Percentiles rank a stretch among this genome's conserved stretches.
These are phyloP conservation scores for Dendrobium nobile DNA, from an alignment of 106 monocot species.

Conservation along the genomic window DNA sequence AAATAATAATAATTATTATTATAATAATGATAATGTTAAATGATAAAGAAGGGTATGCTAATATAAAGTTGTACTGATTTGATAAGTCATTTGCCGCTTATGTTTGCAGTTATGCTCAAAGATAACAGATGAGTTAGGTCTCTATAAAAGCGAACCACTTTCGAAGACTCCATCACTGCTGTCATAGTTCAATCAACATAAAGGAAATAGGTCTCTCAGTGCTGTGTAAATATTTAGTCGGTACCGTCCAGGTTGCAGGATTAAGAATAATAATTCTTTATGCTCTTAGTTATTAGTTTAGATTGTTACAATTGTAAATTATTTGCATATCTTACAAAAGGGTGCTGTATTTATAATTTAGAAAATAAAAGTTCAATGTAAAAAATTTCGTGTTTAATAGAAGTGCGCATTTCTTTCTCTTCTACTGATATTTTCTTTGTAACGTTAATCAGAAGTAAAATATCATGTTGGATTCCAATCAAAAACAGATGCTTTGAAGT, in stretches of 20 bases:
- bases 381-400: no score
- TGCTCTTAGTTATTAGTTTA: background rate
- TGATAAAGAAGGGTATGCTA: background rate
- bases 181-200: constrained; percentile 7
- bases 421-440: no score
- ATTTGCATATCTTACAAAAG: background rate
- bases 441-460: no score
- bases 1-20: no score
- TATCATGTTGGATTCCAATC: no score
- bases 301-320: background rate
- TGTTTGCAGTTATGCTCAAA: constrained; percentile 49
- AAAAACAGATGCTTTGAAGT: no score
- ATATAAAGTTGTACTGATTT: background rate
- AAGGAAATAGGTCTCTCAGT: constrained; percentile 15
- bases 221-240: constrained; percentile 1
- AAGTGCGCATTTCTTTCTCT: no score
- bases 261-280: background rate
- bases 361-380: no score
- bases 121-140: constrained; percentile 41
- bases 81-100: background rate
- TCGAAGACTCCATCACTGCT: constrained; percentile 17
- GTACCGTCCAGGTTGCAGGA: background rate
- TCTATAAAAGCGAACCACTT: constrained; percentile 23
- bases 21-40: background rate
- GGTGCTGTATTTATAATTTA: background rate